Base-by-base conservation (phyloP, 768 basidiomycete species). In the Calvatia gigantea region DNA sequence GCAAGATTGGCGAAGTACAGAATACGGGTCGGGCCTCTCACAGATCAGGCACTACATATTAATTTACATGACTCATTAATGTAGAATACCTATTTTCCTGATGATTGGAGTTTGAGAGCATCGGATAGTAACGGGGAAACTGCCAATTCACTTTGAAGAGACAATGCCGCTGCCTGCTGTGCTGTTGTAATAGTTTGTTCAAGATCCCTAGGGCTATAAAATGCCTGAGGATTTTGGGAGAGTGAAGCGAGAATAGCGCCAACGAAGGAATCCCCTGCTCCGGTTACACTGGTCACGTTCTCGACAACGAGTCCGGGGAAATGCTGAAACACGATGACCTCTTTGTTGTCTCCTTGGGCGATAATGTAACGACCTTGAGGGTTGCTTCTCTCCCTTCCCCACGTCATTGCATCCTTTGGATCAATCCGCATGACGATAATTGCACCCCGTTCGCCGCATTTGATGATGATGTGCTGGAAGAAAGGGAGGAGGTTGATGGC, bases 251-350 rank as follows among this genome's bases (percentile, higher is more conserved):
- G 69, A 28, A 97, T 64, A 1, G 87, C 83, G 5, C 94, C 95
- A 1, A 91, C 94, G 23, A 97, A 80, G 2, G 91, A 87, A 70
- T 98, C 95, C 0, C 95, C 95, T 1, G 91, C 94, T 1, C 96
- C 96, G 0, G 95, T 98, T 7, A 92, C 91, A 61, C 87, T 94
- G 19, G 86, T 70, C 5, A 82, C 61, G 3, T 57, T 63, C 8
- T 80, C 70, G 14, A 73, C 58, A 1, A 69, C 65, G 15, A 79
- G 61, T 6, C 91, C 76, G 9, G 90, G 82, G 67, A 88, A 93
- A 65, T 94, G 89, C 38, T 85, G 83, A 28, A 95, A 44, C 5
- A 90, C 77, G 6, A 92, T 65, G 3, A 79, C 69, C 54, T 82
- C 79, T 6, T 67, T 66, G 14, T 74, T 66, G 21, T 70, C 69